phyloP scores from a whole-genome alignment of 139 green algal species.

The Nannochloris sp. region DNA sequence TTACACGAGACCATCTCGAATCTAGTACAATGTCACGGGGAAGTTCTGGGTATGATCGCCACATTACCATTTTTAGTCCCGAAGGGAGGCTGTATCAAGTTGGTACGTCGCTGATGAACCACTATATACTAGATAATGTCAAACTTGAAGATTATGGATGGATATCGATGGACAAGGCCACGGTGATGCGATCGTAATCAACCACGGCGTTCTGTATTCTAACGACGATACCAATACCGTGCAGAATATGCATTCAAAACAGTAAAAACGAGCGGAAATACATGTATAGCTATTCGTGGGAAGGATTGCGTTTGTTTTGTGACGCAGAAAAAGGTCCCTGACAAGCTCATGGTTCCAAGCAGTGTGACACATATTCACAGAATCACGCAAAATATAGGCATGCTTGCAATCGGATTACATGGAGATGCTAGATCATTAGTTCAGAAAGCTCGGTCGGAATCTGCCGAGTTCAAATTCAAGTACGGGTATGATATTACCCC shows the following conservation, averaged over 20 bases:
- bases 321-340: constrained; percentile 63
- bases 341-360: constrained; percentile 91
- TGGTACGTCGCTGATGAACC: constrained; percentile 31
- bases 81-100: constrained; percentile 94
- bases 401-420: constrained; percentile 82
- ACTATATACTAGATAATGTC: background rate
- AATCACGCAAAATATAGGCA: constrained; percentile 85
- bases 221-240: background rate
- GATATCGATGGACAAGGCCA: background rate
- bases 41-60: constrained; percentile 71
- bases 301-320: constrained; percentile 87
- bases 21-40: constrained; percentile 17
- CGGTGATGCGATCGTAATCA: too few relatives aligned
- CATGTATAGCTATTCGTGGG: constrained; percentile 82
- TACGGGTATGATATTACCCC: constrained; percentile 95
- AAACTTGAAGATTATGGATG: background rate
- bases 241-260: constrained; percentile 99
- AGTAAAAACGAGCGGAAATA: constrained; percentile 81
- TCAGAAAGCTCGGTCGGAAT: constrained; percentile 78
- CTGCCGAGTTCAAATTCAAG: constrained; percentile 88
- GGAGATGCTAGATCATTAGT: constrained; percentile 76
- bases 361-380: constrained; percentile 81
- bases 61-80: constrained; percentile 96
- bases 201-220: too few relatives aligned
- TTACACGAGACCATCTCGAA: background rate